Evolutionary conservation across 164 flowering plant genomes (phyloP).

Genomic region (Nymphaea thermarum): DNA sequence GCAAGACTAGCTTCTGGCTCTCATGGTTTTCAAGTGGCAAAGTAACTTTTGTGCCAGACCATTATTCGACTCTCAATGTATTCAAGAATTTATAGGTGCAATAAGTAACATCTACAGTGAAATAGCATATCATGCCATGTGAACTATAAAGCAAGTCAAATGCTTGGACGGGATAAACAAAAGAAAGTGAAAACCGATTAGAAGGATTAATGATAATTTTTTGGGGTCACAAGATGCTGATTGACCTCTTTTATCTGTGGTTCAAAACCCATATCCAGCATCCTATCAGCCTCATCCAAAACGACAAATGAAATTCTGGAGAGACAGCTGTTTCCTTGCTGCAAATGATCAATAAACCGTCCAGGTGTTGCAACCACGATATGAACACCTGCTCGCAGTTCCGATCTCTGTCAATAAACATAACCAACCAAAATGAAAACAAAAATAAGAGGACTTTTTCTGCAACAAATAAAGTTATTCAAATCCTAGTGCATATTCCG

Average conservation of each 20-base stretch:
- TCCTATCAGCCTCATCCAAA: constrained; percentile 68
- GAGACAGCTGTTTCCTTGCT: constrained; percentile 41
- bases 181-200: too few relatives aligned
- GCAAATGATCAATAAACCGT: constrained; percentile 53
- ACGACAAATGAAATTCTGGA: constrained; percentile 38
- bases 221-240: not conserved
- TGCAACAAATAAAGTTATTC: not conserved
- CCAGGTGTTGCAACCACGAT: constrained; percentile 75
- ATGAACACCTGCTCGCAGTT: constrained; percentile 33
- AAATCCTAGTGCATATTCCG: too few relatives aligned
- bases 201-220: too few relatives aligned
- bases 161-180: too few relatives aligned
- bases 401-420: constrained; percentile 13
- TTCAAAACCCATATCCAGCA: constrained; percentile 79
- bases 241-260: constrained; percentile 24
- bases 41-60: too few relatives aligned
- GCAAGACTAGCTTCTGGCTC: too few relatives aligned
- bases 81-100: too few relatives aligned
- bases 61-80: too few relatives aligned
- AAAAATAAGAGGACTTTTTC: not conserved
- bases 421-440: not conserved
- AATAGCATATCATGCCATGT: too few relatives aligned
- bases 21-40: too few relatives aligned
- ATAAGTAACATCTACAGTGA: too few relatives aligned
- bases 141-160: too few relatives aligned